Conservation (phyloP, 2,329 filamentous ascomycete genomes). For the Fusarium sp. region DNA sequence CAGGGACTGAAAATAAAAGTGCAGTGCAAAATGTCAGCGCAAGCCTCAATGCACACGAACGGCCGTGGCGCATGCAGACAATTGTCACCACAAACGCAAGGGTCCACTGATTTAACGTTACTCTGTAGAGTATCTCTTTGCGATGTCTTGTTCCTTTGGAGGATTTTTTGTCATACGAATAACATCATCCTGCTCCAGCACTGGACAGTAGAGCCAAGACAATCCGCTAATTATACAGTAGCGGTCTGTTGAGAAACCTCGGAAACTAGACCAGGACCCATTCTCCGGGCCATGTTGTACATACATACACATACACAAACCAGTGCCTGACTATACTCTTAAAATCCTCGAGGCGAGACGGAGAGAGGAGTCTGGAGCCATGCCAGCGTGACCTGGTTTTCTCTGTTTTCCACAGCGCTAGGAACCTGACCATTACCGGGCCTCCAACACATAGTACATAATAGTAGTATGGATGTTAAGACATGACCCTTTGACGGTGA, state of each 20-base stretch:
- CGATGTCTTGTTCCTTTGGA: slow-evolving; percentile 6
- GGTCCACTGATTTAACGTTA: slow-evolving; percentile 7
- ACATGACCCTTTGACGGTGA: slow-evolving; percentile 11
- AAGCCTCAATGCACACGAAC: slow-evolving; percentile 23
- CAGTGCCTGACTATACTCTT: slow-evolving; percentile 5
- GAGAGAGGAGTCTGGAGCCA: slow-evolving; percentile 28
- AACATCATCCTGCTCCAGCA: not conserved
- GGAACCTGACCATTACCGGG: slow-evolving; percentile 21
- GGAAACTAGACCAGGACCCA: slow-evolving; percentile 22
- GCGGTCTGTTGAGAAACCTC: slow-evolving; percentile 37
- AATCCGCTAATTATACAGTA: slow-evolving; percentile 9
- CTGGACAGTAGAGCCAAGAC: not conserved
- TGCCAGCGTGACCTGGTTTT: slow-evolving; percentile 31
- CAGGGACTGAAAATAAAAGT: not conserved
- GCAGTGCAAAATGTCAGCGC: slow-evolving; percentile 25
- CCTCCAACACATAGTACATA: slow-evolving; percentile 18
- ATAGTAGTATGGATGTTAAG: not conserved
- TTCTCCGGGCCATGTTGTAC: slow-evolving; percentile 23
- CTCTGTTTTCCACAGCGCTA: slow-evolving; percentile 29
- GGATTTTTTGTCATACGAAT: slow-evolving; percentile 10
- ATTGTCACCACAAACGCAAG: not conserved
- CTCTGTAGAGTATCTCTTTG: slow-evolving; percentile 11
- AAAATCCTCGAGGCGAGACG: slow-evolving; percentile 12
- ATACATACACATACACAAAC: slow-evolving; percentile 5
- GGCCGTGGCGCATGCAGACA: slow-evolving; percentile 32